Evolutionary conservation across 352 stramenopile species (phyloP), one percentile per base, ranked within the genome.

Genomic region (Phytophthora pistaciae): DNA sequence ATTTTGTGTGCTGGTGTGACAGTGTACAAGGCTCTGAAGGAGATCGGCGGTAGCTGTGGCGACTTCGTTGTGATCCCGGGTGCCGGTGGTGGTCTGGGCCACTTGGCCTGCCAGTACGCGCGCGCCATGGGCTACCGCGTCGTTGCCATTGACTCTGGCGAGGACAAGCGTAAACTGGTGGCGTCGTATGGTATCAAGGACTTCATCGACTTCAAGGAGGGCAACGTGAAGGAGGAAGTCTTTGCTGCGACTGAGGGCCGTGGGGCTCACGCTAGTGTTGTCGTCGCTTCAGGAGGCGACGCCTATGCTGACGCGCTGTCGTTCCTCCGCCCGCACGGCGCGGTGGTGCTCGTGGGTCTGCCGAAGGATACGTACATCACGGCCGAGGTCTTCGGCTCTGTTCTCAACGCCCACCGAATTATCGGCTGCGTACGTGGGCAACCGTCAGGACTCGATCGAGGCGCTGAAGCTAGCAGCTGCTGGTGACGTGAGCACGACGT

Each of bases 1-100:
- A 78, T 98, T 5, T 69, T 98, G 27, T 98, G 92, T 66, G 90
- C 91, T 9, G 92, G 92, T 29, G 85, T 97, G 54, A 98, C 92
- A 0, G 84, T 84, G 5, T 98, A 93, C 70, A 92, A 85, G 56
- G 88, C 91, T 1, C 64, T 96, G 42, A 86, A 84, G 68, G 75
- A 89, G 48, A 90, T 80, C 29, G 79, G 75, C 21, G 80, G 78
- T 16, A 31, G 73, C 9, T 63, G 71, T 2, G 79, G 78, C 14
- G 66, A 86, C 53, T 83, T 64, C 3, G 72, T 97, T 0, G 89
- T 73, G 18, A 78, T 97, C 21, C 74, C 80, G 0, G 90, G 90
- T 10, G 74, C 74, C 10, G 77, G 92, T 54, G 90, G 90, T 49
- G 82, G 89, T 53, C 72, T 97, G 10, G 89, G 90, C 16, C 90